Base-by-base conservation (phyloP, 1,284 basidiomycete genomes). In the Leccinum subrobustum region DNA sequence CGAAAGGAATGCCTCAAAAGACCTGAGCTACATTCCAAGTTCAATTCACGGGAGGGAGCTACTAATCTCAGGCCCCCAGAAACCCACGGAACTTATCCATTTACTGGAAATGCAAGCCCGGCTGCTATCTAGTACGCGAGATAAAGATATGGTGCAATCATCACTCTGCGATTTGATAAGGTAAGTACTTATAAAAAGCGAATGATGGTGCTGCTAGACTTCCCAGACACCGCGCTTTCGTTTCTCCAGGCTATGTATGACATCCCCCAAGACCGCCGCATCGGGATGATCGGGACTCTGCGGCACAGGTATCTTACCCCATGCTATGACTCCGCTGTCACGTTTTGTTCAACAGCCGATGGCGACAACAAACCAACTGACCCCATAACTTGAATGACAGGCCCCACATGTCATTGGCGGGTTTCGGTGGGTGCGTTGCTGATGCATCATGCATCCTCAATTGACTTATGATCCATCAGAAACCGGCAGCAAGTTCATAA, bases 341-440 rank as follows among this genome's bases (percentile, higher is more conserved):
- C 6, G 18, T 47, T 47, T 12, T 12, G 18, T 23, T 11, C 44
- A 47, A 47, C 2, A 20, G 12, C 18, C 11, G 20, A 18, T 18
- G 42, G 42, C 3, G 3, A 4, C 42, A 44, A 44, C 18, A 12
- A 44, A 12, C 42, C 3, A 44, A 20, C 42, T 6, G 18, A n/a
- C 16, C 39, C 18, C 18, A 44, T 44, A 20, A 47, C 12, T 47
- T 23, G 44, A 23, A 47, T 47, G 44, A 23, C 20, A 47, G 20
- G 6, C 44, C 12, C 44, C 20, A 18, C 20, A 44, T 23, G 20
- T 6, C 20, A 47, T 20, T 44, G 18, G 42, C 11, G 18, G 42
- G 18, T 44, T 44, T 42, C 39, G 39, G 39, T n/a, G 14, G 37
- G 70, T 74, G 11, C 33, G 62, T 63, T 18, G 23, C 1, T 16